Conservation (phyloP, 805 yeast genomes). For the Ogataea corticis region DNA sequence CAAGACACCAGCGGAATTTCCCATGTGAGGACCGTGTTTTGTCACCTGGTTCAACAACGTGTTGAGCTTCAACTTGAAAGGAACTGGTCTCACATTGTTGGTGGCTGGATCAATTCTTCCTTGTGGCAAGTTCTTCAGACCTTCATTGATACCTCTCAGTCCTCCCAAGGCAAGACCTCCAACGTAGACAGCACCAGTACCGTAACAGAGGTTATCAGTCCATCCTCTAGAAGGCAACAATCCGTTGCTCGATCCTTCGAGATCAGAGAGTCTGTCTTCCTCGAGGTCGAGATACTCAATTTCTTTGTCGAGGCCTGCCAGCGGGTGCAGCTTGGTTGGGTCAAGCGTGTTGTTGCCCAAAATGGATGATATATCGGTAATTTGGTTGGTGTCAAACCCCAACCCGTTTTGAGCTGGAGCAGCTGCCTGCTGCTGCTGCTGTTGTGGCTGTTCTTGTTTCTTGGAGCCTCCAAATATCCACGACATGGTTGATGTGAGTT, state of each 20-base stretch:
- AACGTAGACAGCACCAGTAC: constrained; percentile 92
- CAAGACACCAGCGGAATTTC: constrained; percentile 92
- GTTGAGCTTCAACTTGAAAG: constrained; percentile 82
- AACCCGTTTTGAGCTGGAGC: constrained; percentile 2
- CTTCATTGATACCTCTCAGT: constrained; percentile 82
- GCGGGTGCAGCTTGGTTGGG: constrained; percentile 77
- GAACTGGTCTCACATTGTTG: constrained; percentile 49
- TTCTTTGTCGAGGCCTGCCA: constrained; percentile 88
- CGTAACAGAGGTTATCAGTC: constrained; percentile 96
- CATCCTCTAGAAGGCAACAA: constrained; percentile 95
- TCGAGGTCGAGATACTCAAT: constrained; percentile 89
- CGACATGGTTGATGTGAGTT: constrained; percentile 35
- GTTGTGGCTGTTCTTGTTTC: constrained; percentile 9
- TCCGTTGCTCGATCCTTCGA: constrained; percentile 83
- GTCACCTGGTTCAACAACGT: constrained; percentile 90
- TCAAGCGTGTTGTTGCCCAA: constrained; percentile 65
- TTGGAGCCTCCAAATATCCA: constrained; percentile 51
- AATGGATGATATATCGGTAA: constrained; percentile 61
- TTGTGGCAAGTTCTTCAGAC: constrained; percentile 69
- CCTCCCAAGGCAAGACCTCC: constrained; percentile 90
- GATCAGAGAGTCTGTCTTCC: constrained; percentile 69
- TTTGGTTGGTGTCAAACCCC: constrained; percentile 34
- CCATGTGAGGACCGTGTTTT: constrained; percentile 92
- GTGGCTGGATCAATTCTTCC: constrained; percentile 64
- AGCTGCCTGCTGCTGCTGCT: constrained; percentile 9